Percentiles rank a stretch among this genome's conserved stretches.
Evolutionary conservation across 2,329 filamentous ascomycete genomes (phyloP).

Genomic region (Blastomyces silverae): DNA sequence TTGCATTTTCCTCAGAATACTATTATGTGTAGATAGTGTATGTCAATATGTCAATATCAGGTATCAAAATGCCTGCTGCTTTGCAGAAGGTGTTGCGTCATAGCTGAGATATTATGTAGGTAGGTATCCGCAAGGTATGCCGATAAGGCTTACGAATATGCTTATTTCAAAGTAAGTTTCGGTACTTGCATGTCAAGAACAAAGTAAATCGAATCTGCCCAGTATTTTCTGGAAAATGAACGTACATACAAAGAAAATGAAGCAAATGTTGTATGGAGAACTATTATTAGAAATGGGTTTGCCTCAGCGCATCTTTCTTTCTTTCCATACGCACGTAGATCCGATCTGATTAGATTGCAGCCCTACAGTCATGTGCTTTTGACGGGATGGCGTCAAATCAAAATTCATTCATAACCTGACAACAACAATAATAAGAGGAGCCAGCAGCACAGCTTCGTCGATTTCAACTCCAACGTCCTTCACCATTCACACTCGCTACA

Average conservation of each 20-base stretch:
- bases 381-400: background rate
- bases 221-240: background rate
- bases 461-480: background rate
- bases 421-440: background rate
- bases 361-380: conserved; percentile 2
- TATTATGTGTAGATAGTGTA: background rate
- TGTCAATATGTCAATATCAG: background rate
- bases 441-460: background rate
- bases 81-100: background rate
- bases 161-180: background rate
- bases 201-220: background rate
- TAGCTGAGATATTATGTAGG: background rate
- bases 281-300: too few species aligned
- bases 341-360: conserved; percentile 4
- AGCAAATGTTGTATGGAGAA: background rate
- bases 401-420: background rate
- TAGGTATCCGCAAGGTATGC: too few species aligned
- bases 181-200: background rate
- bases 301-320: background rate
- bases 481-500: background rate
- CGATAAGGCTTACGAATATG: too few species aligned
- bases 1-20: background rate
- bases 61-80: background rate
- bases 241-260: background rate
- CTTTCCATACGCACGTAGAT: background rate